These are phyloP conservation scores for Boletus bicolor DNA, from an alignment of 768 basidiomycete species.

Conservation along the genomic window DNA sequence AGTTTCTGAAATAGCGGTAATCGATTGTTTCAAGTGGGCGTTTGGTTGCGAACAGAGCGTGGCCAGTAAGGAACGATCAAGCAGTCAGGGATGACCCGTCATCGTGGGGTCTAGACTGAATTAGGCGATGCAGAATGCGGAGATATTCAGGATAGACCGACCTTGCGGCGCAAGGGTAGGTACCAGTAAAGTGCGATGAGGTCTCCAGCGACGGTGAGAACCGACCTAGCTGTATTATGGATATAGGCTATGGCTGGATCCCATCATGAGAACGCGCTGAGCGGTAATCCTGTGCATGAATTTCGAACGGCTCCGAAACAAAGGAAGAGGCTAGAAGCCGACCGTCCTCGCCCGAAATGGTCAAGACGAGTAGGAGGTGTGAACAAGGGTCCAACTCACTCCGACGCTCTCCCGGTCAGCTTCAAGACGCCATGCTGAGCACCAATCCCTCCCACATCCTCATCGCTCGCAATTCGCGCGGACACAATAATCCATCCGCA, in stretches of 20 bases:
- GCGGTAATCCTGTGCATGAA: not conserved
- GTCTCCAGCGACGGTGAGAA: not conserved
- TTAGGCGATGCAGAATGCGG: too few species aligned
- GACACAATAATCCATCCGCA: constrained; percentile 71
- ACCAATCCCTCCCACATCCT: constrained; percentile 81
- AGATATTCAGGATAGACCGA: not conserved
- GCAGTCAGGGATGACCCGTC: not conserved
- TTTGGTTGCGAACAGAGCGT: too few species aligned
- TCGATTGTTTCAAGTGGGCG: not conserved
- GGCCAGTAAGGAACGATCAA: not conserved
- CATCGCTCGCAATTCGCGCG: constrained; percentile 82
- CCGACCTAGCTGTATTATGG: not conserved
- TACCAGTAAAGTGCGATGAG: not conserved
- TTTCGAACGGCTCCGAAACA: not conserved
- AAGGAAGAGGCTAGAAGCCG: not conserved
- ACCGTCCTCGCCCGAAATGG: not conserved
- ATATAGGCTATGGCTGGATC: not conserved
- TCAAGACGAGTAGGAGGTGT: not conserved
- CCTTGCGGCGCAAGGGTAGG: too few species aligned
- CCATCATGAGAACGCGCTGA: not conserved
- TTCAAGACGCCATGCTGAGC: constrained; percentile 12
- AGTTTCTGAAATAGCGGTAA: not conserved
- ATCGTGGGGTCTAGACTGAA: not conserved
- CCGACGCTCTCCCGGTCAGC: not conserved
- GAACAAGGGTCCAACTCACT: not conserved